These are phyloP conservation scores for Amaranthus cruentus DNA, from an alignment of 148 eudicot species.

Conservation along the genomic window DNA sequence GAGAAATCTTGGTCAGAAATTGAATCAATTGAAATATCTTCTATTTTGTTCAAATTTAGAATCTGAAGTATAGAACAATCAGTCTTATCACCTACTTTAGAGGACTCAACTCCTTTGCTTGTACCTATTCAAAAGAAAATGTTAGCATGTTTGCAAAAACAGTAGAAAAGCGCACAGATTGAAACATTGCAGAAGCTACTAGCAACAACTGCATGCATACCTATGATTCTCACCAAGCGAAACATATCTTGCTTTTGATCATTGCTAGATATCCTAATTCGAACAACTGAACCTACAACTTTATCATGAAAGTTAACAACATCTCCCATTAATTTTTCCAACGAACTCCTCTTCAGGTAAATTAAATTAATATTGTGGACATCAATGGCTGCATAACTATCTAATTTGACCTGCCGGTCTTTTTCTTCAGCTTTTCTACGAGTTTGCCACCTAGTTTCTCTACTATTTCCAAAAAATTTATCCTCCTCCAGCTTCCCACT, in stretches of 20 bases:
- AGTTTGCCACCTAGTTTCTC: conserved; percentile 50
- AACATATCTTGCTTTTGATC: conserved; percentile 83
- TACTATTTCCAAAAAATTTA: conserved; percentile 36
- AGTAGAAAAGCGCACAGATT: background rate
- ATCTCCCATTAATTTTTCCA: conserved; percentile 60
- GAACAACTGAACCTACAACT: conserved; percentile 85
- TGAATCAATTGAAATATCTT: conserved; percentile 55
- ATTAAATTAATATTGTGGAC: conserved; percentile 76
- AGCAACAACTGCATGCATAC: conserved; percentile 31
- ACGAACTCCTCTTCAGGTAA: conserved; percentile 60
- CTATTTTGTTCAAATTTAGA: conserved; percentile 79
- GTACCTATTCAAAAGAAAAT: conserved; percentile 47
- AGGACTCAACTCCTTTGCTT: conserved; percentile 53
- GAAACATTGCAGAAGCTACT: background rate
- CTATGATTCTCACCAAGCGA: conserved; percentile 87
- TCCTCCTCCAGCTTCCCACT: conserved; percentile 39
- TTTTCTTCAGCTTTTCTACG: conserved; percentile 51
- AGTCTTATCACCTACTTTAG: conserved; percentile 53
- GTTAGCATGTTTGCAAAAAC: background rate
- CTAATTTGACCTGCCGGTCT: conserved; percentile 43
- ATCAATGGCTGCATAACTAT: conserved; percentile 89
- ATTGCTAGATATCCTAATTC: conserved; percentile 65
- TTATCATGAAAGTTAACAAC: conserved; percentile 62
- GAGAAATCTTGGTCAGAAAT: conserved; percentile 89
- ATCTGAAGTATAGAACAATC: conserved; percentile 67